A percentile compares a stretch with the other conserved stretches of the same genome.
Evolutionary conservation across 2,329 filamentous ascomycete species (phyloP).

Genomic region (Penicillium sp.): DNA sequence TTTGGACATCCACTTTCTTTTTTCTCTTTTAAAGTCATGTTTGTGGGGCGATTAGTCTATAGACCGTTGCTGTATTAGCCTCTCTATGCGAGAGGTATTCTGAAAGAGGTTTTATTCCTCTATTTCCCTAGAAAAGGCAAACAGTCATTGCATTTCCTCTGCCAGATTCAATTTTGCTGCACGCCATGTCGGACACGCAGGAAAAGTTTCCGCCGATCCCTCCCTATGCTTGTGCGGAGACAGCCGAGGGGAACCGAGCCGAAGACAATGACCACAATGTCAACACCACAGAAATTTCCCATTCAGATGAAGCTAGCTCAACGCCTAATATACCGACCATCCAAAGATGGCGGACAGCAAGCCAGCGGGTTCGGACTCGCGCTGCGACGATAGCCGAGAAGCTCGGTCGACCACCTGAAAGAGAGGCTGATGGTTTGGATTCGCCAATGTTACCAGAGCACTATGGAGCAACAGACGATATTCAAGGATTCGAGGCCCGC

Average conservation of each 20-base stretch:
- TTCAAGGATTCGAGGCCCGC: constrained; percentile 19
- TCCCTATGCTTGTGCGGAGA: constrained; percentile 7
- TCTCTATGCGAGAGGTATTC: too few relatives aligned
- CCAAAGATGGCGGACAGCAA: constrained; percentile 21
- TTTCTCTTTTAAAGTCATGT: too few relatives aligned
- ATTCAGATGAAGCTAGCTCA: constrained; percentile 7
- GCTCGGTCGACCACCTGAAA: constrained; percentile 23
- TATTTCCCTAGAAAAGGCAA: too few relatives aligned
- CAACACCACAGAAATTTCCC: background rate
- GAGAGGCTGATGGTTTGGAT: constrained; percentile 23
- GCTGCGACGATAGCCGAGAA: constrained; percentile 20
- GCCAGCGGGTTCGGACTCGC: constrained; percentile 18
- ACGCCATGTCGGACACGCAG: constrained; percentile 10
- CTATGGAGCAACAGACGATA: constrained; percentile 25
- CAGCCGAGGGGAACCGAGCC: background rate
- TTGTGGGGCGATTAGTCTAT: too few relatives aligned
- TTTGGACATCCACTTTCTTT: too few relatives aligned
- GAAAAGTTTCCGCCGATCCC: constrained; percentile 9
- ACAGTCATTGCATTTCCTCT: background rate
- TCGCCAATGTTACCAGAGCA: constrained; percentile 19
- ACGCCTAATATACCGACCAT: constrained; percentile 7
- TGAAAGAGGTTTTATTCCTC: too few relatives aligned
- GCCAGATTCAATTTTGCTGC: constrained; percentile 1
- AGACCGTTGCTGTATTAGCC: too few relatives aligned
- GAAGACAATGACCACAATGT: background rate